Conservation (phyloP, 2,329 filamentous ascomycete species). For the Westerdykella sp. region DNA sequence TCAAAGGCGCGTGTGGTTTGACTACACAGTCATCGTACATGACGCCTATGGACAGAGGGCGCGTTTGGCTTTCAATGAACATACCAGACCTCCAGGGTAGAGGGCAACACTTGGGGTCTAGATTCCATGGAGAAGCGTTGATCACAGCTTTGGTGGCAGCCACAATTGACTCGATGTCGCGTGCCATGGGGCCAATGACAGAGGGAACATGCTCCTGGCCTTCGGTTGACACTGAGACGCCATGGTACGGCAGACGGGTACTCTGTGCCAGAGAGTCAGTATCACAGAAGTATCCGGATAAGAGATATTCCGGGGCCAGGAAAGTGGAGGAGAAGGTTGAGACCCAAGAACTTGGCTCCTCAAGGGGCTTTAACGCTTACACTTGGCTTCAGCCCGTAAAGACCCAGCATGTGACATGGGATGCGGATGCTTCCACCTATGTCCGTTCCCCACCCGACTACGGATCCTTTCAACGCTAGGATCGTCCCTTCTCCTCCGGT, state of each 20-base stretch:
- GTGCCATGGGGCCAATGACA: constrained; percentile 54
- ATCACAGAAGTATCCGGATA: neutral
- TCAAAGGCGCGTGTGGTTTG: constrained; percentile 49
- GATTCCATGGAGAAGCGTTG: constrained; percentile 46
- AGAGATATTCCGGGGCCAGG: too few species aligned
- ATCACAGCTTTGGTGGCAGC: constrained; percentile 46
- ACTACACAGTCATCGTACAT: constrained; percentile 51
- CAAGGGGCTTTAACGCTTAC: constrained; percentile 11
- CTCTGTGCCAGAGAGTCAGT: constrained; percentile 39
- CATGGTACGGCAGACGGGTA: constrained; percentile 52
- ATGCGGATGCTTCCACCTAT: constrained; percentile 53
- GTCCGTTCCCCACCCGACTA: constrained; percentile 55
- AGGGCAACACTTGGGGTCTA: constrained; percentile 50
- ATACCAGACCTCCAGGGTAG: constrained; percentile 49
- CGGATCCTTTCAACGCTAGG: constrained; percentile 48
- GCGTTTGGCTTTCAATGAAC: constrained; percentile 38
- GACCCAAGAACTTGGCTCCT: neutral
- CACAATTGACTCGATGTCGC: constrained; percentile 47
- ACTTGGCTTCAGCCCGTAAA: constrained; percentile 52
- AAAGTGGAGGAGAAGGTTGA: constrained; percentile 32
- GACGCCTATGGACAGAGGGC: constrained; percentile 47
- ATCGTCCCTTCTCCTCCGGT: constrained; percentile 56
- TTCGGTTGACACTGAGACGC: constrained; percentile 55
- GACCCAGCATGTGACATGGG: constrained; percentile 54
- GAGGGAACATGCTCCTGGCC: constrained; percentile 61